phyloP scores from a whole-genome alignment of 1,284 basidiomycete species.

The Phellinidium pouzarii region DNA sequence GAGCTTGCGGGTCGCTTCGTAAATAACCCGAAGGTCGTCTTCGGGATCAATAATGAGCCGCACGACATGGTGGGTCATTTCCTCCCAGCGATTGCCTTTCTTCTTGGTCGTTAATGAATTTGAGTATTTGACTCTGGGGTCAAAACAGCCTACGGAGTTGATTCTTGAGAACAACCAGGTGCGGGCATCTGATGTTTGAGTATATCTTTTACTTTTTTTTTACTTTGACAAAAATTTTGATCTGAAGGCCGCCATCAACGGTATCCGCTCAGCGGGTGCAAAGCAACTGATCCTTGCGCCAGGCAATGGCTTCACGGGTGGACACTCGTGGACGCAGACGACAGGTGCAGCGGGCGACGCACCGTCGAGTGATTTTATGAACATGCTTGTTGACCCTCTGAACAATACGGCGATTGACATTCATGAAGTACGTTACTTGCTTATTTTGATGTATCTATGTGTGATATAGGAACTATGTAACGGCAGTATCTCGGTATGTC shows the following conservation, averaged over 20 bases:
- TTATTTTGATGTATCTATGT: background rate
- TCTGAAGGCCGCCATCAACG: slow-evolving; percentile 33
- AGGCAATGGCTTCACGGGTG: slow-evolving; percentile 40
- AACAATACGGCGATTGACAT: slow-evolving; percentile 40
- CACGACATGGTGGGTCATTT: slow-evolving; percentile 33
- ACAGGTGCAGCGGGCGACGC: slow-evolving; percentile 26
- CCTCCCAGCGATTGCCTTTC: background rate
- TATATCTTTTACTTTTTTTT: too few species aligned
- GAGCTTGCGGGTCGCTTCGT: slow-evolving; percentile 23
- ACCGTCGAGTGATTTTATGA: slow-evolving; percentile 38
- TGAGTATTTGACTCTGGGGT: background rate
- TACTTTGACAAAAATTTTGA: background rate
- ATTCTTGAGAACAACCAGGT: slow-evolving; percentile 36
- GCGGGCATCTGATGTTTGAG: background rate
- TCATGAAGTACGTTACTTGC: slow-evolving; percentile 31
- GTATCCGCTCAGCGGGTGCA: slow-evolving; percentile 36
- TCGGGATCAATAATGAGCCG: slow-evolving; percentile 34
- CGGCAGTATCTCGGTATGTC: slow-evolving; percentile 21
- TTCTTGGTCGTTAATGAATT: background rate
- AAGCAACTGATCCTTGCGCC: slow-evolving; percentile 38
- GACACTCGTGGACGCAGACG: slow-evolving; percentile 37
- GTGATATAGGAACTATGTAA: background rate
- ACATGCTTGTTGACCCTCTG: slow-evolving; percentile 35
- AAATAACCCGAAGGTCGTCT: slow-evolving; percentile 22
- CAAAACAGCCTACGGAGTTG: slow-evolving; percentile 32